Evolutionary conservation across 2,329 filamentous ascomycete genomes (phyloP).

Genomic region (Fusarium sp.): DNA sequence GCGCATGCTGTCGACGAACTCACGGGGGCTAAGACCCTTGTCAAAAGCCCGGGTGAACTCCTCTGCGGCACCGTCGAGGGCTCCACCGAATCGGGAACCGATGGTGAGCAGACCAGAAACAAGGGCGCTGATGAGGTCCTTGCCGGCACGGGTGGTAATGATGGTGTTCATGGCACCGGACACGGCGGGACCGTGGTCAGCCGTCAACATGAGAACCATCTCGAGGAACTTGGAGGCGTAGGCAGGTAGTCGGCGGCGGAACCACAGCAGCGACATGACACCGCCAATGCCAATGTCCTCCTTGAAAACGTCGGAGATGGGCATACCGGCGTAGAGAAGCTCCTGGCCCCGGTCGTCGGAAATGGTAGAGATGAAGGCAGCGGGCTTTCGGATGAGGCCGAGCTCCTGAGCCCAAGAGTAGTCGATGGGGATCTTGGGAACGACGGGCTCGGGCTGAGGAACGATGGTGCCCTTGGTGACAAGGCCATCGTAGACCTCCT

Average conservation of each 20-base stretch:
- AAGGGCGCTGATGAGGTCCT: constrained; percentile 96
- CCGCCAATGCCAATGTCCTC: constrained; percentile 99
- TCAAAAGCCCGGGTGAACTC: constrained; percentile 99
- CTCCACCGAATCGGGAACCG: constrained; percentile 98
- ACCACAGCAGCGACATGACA: constrained; percentile 99
- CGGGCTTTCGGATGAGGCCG: constrained; percentile 98
- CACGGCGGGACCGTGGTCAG: constrained; percentile 98
- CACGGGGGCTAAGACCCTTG: constrained; percentile 97
- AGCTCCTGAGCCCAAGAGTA: constrained; percentile 99
- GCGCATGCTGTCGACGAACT: constrained; percentile 98
- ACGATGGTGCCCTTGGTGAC: constrained; percentile 88
- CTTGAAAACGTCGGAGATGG: constrained; percentile 99
- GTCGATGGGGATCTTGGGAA: constrained; percentile 99
- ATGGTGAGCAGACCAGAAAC: constrained; percentile 98
- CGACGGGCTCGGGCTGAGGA: constrained; percentile 88
- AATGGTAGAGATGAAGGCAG: constrained; percentile 99
- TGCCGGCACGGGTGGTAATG: constrained; percentile 98
- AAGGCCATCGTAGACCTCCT: constrained; percentile 88
- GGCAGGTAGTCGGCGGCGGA: constrained; percentile 95
- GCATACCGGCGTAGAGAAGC: constrained; percentile 98
- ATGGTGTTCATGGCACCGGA: constrained; percentile 99
- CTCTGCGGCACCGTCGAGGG: constrained; percentile 96
- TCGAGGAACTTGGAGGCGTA: constrained; percentile 99
- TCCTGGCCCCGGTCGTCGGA: constrained; percentile 99
- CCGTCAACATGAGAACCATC: constrained; percentile 99